Conservation (phyloP, 2,329 filamentous ascomycete species). For the Reticulascus tulasneorum region DNA sequence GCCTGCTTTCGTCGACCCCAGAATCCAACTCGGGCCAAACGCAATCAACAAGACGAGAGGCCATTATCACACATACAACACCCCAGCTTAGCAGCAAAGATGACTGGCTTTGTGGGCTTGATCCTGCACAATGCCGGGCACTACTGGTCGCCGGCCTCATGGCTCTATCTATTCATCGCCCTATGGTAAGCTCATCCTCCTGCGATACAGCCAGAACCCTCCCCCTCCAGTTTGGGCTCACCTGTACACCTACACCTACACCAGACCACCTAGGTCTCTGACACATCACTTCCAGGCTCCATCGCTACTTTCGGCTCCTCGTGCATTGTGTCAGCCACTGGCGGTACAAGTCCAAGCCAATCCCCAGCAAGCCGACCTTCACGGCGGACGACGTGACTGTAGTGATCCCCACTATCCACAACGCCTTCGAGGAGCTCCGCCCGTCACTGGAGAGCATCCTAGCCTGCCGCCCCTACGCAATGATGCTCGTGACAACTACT, state of each 20-base stretch:
- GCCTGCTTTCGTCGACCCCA: too few species aligned
- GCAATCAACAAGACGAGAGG: too few species aligned
- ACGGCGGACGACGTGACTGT: slow-evolving; percentile 85
- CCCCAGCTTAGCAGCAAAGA: background rate
- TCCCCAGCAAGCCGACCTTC: slow-evolving; percentile 75
- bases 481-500: slow-evolving; percentile 85
- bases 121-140: slow-evolving; percentile 11
- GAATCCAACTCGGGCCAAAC: too few species aligned
- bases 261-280: too few species aligned
- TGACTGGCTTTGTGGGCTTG: slow-evolving; percentile 10
- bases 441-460: slow-evolving; percentile 77
- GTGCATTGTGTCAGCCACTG: slow-evolving; percentile 84
- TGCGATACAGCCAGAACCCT: background rate
- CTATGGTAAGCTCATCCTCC: slow-evolving; percentile 40
- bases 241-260: background rate
- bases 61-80: background rate
- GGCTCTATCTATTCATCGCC: slow-evolving; percentile 14
- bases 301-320: slow-evolving; percentile 81
- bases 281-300: slow-evolving; percentile 55
- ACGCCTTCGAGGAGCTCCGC: slow-evolving; percentile 76
- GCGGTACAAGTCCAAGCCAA: slow-evolving; percentile 79
- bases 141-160: slow-evolving; percentile 12
- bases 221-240: background rate
- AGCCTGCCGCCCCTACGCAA: slow-evolving; percentile 62
- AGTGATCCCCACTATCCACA: slow-evolving; percentile 89